These are phyloP conservation scores for Pestalotiopsis sp. DNA, from an alignment of 2,329 filamentous ascomycete genomes.

Conservation along the genomic window DNA sequence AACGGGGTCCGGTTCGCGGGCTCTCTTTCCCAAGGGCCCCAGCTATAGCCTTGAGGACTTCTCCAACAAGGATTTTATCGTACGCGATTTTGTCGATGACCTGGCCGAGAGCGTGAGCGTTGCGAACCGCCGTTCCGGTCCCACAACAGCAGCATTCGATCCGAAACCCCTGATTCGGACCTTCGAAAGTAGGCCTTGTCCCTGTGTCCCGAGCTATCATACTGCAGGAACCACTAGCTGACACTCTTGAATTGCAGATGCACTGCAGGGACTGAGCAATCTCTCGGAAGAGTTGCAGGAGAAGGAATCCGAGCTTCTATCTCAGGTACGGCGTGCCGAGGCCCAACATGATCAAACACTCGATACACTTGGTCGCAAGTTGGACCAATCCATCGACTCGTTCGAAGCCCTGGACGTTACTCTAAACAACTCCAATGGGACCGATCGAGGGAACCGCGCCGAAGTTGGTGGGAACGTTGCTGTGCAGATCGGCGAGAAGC, in stretches of 20 bases:
- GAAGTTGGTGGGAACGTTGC: constrained; percentile 81
- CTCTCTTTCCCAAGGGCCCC: constrained; percentile 77
- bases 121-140: constrained; percentile 76
- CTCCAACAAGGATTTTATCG: constrained; percentile 91
- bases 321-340: constrained; percentile 88
- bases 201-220: not conserved
- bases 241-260: constrained; percentile 44
- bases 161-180: constrained; percentile 95
- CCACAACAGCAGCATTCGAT: constrained; percentile 72
- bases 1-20: constrained; percentile 54
- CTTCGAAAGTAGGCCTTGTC: constrained; percentile 69
- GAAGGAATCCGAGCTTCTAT: constrained; percentile 87
- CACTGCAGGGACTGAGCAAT: constrained; percentile 67
- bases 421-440: constrained; percentile 64
- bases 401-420: constrained; percentile 90
- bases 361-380: constrained; percentile 82
- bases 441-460: constrained; percentile 48
- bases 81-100: constrained; percentile 94
- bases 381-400: constrained; percentile 88
- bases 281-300: constrained; percentile 85
- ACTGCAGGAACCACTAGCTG: not conserved
- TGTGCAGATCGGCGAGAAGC: constrained; percentile 88
- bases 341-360: constrained; percentile 90
- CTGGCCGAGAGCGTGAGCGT: constrained; percentile 84
- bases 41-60: constrained; percentile 88